Base-by-base conservation (phyloP, 1,139 yeast genomes). In the Zygoascus hellenicus region DNA sequence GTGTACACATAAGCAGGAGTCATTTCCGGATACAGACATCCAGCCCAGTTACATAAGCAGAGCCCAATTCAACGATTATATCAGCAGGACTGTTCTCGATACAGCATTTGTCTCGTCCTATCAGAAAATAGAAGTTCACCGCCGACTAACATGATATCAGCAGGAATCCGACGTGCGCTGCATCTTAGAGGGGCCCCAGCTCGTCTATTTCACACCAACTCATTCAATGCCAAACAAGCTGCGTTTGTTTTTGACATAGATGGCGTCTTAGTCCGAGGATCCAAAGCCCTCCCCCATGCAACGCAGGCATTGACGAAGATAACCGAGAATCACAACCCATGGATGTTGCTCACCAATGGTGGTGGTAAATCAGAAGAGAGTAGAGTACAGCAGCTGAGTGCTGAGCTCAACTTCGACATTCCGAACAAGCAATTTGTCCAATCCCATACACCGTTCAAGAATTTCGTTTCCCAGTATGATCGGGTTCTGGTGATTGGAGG, bases 261-360 rank as follows among this genome's bases (percentile, higher is more conserved):
- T 65, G 98, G 98, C 5, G 98, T 92, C n/a, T 70, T 92, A 31
- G 63, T 92, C 15, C 77, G 94, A 50, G 96, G 97, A 14, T 71
- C 77, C 26, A 72, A 72, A 41, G 78, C 90, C 0, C 77, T 92
- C 41, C 80, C 83, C 1, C 75, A 74, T 40, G 97, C 96, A 1
- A 68, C 69, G 19, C 71, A 72, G 13, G 87, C 97, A 0, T 69
- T 92, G 26, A 68, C 72, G 35, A 64, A 78, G 22, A 71, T 92
- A 45, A 71, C 81, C 48, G 53, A 69, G 3, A 62, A 74, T 32
- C 69, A 74, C n/a, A 69, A 90, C 11, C 97, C 98, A 0, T 92
- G 80, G 70, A 80, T 89, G 17, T 64, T 92, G 42, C 70, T 92
- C 62, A 92, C 97, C 16, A 92, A 92, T 62, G 97, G 98, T 26